These are phyloP conservation scores for Epichloe typhina DNA, from an alignment of 2,329 filamentous ascomycete species.

Conservation along the genomic window DNA sequence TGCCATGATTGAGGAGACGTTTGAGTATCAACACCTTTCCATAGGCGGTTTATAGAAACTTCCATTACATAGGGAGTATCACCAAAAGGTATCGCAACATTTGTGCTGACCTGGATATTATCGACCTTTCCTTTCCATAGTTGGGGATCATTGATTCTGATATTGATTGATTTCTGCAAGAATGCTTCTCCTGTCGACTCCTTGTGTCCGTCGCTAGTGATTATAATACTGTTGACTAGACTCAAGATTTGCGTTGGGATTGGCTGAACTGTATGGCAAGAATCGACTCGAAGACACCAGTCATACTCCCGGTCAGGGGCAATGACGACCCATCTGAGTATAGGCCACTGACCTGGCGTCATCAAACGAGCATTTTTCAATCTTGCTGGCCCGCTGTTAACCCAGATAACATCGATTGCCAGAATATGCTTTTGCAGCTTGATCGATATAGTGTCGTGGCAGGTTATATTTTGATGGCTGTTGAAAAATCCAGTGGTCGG, in stretches of 20 bases:
- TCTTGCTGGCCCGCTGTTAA: conserved; percentile 5
- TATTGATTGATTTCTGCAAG: neutral
- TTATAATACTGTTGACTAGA: conserved; percentile 11
- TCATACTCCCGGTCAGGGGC: conserved; percentile 24
- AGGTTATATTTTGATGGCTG: conserved; percentile 5
- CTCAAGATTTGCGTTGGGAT: conserved; percentile 9
- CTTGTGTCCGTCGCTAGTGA: conserved; percentile 3
- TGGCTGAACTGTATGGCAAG: conserved; percentile 9
- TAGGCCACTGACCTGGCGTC: conserved; percentile 11
- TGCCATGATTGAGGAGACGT: conserved; percentile 14
- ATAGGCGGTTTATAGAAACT: conserved; percentile 16
- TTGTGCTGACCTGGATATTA: conserved; percentile 15
- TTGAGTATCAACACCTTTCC: conserved; percentile 12
- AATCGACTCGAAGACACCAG: conserved; percentile 21
- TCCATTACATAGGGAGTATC: conserved; percentile 21
- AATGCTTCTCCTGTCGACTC: neutral
- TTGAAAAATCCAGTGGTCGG: conserved; percentile 7
- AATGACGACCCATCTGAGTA: conserved; percentile 20
- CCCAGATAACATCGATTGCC: conserved; percentile 9
- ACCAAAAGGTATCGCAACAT: conserved; percentile 16
- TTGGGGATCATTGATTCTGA: neutral
- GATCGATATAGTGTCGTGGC: conserved; percentile 10
- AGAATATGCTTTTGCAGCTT: conserved; percentile 10
- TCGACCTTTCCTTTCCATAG: conserved; percentile 1
- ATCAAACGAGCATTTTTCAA: conserved; percentile 13